A percentile compares a stretch with the other conserved stretches of the same genome.
These are phyloP conservation scores for Vararia minispora DNA, from an alignment of 768 basidiomycete species.

Conservation along the genomic window DNA sequence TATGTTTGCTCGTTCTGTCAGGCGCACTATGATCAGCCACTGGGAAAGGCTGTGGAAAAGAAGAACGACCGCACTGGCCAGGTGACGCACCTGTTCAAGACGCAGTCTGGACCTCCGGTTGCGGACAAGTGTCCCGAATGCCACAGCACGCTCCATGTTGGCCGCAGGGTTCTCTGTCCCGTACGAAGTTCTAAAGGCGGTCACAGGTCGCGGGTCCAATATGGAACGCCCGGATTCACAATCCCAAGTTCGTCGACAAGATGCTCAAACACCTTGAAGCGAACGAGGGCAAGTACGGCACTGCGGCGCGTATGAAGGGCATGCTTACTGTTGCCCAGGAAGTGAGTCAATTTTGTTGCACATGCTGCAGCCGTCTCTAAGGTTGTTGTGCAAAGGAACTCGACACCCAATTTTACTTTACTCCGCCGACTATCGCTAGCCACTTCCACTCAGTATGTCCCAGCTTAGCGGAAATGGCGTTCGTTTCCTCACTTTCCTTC, in stretches of 20 bases:
- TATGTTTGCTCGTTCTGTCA: constrained; percentile 84
- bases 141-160: constrained; percentile 61
- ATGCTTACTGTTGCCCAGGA: constrained; percentile 90
- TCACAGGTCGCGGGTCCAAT: constrained; percentile 84
- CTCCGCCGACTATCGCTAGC: constrained; percentile 67
- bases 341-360: constrained; percentile 29
- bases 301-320: constrained; percentile 79
- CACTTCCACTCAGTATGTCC: constrained; percentile 77
- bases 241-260: constrained; percentile 58
- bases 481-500: constrained; percentile 21
- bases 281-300: constrained; percentile 60
- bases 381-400: constrained; percentile 47
- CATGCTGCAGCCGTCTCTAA: not conserved
- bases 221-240: constrained; percentile 89
- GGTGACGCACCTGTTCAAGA: constrained; percentile 60
- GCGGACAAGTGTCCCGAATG: constrained; percentile 73
- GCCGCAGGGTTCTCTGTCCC: constrained; percentile 14
- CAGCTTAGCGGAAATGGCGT: constrained; percentile 66
- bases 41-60: constrained; percentile 66
- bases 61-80: constrained; percentile 42
- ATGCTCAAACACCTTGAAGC: constrained; percentile 64
- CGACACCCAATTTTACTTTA: constrained; percentile 75
- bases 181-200: not conserved
- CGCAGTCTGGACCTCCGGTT: constrained; percentile 56
- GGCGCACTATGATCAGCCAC: constrained; percentile 68